A percentile compares a stretch with the other conserved stretches of the same genome.
These are phyloP conservation scores for Scenedesmus sp. DNA, from an alignment of 163 green algal species.

Conservation along the genomic window DNA sequence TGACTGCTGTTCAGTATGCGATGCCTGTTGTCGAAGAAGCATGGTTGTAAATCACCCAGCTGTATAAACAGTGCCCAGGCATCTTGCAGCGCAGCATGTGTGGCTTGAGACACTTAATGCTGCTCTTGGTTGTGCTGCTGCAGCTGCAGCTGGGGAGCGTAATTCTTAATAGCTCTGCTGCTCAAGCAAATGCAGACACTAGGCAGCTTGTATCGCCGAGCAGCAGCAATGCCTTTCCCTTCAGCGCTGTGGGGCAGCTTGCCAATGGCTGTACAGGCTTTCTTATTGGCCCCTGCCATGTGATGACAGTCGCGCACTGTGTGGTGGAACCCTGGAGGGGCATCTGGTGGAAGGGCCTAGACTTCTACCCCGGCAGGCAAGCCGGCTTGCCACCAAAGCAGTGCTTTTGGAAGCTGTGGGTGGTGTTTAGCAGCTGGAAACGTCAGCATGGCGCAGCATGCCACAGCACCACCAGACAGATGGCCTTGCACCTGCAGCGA, in stretches of 20 bases:
- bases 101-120: background rate
- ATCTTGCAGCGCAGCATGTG: background rate
- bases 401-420: no score
- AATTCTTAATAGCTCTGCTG: background rate
- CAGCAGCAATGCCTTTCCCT: conserved; percentile 23
- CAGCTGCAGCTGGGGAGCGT: no score
- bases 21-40: no score
- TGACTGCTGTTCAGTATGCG: no score
- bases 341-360: conserved; percentile 58
- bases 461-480: no score
- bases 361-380: conserved; percentile 55
- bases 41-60: no score
- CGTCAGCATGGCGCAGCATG: background rate
- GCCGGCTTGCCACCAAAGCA: background rate
- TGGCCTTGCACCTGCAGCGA: background rate
- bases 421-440: no score
- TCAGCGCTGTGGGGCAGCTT: conserved; percentile 49
- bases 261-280: conserved; percentile 58
- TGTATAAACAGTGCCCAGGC: no score
- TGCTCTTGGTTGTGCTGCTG: background rate
- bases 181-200: background rate
- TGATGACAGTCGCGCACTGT: conserved; percentile 58
- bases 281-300: conserved; percentile 54
- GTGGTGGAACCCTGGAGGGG: conserved; percentile 44
- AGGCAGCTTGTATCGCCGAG: background rate